phyloP scores from a whole-genome alignment of 208 protist species.

The Entamoeba invadens region DNA sequence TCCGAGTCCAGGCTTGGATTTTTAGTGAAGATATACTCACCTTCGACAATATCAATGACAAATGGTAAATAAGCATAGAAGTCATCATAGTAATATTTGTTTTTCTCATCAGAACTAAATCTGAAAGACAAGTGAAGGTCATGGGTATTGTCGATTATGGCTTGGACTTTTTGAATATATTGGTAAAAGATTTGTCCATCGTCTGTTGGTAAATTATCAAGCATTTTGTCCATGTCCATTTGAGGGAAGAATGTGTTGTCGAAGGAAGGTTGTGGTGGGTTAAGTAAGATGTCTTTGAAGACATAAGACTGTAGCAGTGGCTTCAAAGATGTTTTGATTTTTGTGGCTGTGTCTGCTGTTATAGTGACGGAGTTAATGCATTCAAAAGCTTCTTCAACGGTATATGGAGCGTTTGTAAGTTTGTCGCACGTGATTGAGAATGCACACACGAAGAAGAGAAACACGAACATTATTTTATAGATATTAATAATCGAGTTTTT shows the following conservation, averaged over 20 bases:
- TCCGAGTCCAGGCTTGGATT: background rate
- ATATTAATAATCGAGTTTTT: too few relatives aligned
- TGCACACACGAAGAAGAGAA: too few relatives aligned
- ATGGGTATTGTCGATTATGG: background rate
- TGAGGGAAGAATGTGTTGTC: background rate
- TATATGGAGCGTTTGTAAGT: too few relatives aligned
- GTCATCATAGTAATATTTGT: background rate
- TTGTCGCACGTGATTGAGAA: too few relatives aligned
- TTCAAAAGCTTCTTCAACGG: too few relatives aligned
- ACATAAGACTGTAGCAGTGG: background rate
- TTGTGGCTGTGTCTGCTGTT: background rate
- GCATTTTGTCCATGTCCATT: background rate
- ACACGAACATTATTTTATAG: too few relatives aligned
- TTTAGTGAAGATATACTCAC: background rate
- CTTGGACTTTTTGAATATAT: background rate
- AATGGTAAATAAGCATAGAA: background rate
- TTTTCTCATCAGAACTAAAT: background rate
- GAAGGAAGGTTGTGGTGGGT: background rate
- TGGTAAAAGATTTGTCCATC: background rate
- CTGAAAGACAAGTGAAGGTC: background rate
- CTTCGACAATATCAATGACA: background rate
- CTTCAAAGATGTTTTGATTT: background rate
- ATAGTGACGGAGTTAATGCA: background rate
- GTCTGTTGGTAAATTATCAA: background rate
- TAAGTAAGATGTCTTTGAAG: background rate